A percentile compares a stretch with the other conserved stretches of the same genome.
Conservation (phyloP, 768 basidiomycete genomes). For the Calocybe gangraenosa region DNA sequence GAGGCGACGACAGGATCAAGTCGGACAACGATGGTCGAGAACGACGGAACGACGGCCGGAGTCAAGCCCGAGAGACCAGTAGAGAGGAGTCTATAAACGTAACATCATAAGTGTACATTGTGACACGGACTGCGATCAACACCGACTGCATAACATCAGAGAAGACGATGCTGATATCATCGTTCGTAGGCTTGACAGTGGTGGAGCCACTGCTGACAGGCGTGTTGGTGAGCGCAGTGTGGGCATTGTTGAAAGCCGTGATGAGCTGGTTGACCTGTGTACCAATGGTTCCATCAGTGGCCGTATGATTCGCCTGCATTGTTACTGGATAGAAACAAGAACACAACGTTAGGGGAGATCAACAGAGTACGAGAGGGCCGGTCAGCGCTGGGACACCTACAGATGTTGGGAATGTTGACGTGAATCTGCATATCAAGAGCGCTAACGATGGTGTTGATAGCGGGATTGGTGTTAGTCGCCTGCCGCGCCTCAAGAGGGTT, state of each 20-base stretch:
- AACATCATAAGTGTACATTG: not conserved
- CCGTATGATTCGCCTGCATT: conserved; percentile 25
- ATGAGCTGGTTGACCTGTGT: conserved; percentile 22
- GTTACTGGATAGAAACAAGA: conserved; percentile 17
- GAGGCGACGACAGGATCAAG: conserved; percentile 28
- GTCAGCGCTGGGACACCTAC: conserved; percentile 15
- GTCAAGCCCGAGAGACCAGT: conserved; percentile 27
- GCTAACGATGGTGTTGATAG: conserved; percentile 23
- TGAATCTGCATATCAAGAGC: conserved; percentile 21
- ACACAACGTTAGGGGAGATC: not conserved
- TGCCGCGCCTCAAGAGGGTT: conserved; percentile 26
- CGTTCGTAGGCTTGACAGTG: conserved; percentile 28
- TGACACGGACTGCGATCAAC: not conserved
- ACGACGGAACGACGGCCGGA: conserved; percentile 21
- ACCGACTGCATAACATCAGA: conserved; percentile 27
- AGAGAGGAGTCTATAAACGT: conserved; percentile 20
- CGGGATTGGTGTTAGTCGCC: conserved; percentile 28
- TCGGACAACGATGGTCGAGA: conserved; percentile 19
- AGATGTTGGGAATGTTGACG: conserved; percentile 19
- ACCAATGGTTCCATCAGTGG: conserved; percentile 25
- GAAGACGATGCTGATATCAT: conserved; percentile 28
- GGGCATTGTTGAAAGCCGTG: conserved; percentile 21
- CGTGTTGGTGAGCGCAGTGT: conserved; percentile 18
- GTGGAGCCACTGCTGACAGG: conserved; percentile 28
- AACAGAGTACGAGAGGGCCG: too few species aligned